Conservation (phyloP, 1,139 yeast genomes). For the Torulaspora globosa region DNA sequence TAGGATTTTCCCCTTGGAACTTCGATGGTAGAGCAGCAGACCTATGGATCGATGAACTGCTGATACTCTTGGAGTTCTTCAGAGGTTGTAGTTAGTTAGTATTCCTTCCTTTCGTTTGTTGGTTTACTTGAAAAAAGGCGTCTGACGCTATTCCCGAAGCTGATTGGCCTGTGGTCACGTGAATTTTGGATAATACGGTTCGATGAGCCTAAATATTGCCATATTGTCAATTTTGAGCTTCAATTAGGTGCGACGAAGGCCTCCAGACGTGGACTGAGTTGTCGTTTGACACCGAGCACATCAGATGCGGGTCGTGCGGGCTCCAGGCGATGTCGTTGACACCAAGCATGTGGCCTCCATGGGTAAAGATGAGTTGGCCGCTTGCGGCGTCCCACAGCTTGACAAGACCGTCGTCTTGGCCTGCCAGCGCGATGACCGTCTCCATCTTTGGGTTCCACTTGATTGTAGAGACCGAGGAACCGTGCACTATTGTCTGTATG, state of each 20-base stretch:
- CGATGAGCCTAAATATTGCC: background rate
- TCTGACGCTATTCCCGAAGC: background rate
- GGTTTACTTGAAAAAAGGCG: background rate
- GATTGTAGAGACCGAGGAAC: constrained; percentile 59
- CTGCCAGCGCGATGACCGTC: constrained; percentile 65
- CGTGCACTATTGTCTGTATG: constrained; percentile 43
- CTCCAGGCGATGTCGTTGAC: constrained; percentile 90
- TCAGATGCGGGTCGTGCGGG: constrained; percentile 67
- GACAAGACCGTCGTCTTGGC: constrained; percentile 63
- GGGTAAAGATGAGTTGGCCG: constrained; percentile 56
- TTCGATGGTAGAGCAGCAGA: background rate
- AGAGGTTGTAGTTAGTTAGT: background rate
- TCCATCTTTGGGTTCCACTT: constrained; percentile 73
- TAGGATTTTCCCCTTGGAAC: background rate
- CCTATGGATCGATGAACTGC: background rate
- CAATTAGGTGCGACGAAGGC: constrained; percentile 43
- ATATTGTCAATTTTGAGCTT: constrained; percentile 1
- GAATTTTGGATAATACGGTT: constrained; percentile 3
- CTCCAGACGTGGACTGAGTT: constrained; percentile 86
- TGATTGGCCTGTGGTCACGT: constrained; percentile 21
- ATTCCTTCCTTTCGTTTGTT: background rate
- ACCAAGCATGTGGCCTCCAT: constrained; percentile 88
- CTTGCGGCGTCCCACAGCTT: constrained; percentile 62
- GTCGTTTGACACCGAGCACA: constrained; percentile 84
- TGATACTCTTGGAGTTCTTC: background rate